Conservation (phyloP, 257 asterid genomes). For the Misopates orontium region DNA sequence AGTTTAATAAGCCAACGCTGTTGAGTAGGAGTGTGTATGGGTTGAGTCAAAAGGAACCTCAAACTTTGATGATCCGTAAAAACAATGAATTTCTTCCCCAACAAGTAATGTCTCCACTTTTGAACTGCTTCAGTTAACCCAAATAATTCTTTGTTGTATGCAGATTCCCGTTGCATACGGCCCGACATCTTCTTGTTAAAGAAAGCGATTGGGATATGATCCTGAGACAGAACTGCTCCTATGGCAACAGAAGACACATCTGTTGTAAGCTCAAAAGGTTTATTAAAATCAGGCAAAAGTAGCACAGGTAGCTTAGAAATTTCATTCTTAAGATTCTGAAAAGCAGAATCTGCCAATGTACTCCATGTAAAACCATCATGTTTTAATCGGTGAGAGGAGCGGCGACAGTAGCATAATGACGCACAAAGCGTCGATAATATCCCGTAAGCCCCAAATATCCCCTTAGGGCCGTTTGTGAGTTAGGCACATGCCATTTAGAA, state of each 20-base stretch:
- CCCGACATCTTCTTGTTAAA: too few species aligned
- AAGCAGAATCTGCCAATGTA: not conserved
- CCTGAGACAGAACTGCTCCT: not conserved
- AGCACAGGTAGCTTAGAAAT: not conserved
- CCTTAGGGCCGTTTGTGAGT: not conserved
- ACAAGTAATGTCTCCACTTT: too few species aligned
- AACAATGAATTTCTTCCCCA: too few species aligned
- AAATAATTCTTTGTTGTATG: too few species aligned
- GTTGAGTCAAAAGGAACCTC: too few species aligned
- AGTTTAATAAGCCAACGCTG: not conserved
- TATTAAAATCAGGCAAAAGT: not conserved
- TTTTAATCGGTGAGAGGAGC: not conserved
- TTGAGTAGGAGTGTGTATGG: not conserved
- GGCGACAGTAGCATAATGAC: not conserved
- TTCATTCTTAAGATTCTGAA: not conserved
- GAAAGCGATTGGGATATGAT: too few species aligned
- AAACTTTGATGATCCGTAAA: too few species aligned
- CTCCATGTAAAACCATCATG: not conserved
- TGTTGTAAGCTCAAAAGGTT: not conserved
- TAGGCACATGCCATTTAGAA: not conserved
- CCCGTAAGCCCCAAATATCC: slow-evolving; percentile 10
- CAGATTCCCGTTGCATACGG: too few species aligned
- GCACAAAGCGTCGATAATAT: slow-evolving; percentile 8
- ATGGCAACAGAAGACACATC: too few species aligned
- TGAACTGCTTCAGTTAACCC: too few species aligned